A percentile compares a stretch with the other conserved stretches of the same genome.
These are phyloP conservation scores for Pythium pectinolyticum DNA, from an alignment of 352 stramenopile species.

Conservation along the genomic window DNA sequence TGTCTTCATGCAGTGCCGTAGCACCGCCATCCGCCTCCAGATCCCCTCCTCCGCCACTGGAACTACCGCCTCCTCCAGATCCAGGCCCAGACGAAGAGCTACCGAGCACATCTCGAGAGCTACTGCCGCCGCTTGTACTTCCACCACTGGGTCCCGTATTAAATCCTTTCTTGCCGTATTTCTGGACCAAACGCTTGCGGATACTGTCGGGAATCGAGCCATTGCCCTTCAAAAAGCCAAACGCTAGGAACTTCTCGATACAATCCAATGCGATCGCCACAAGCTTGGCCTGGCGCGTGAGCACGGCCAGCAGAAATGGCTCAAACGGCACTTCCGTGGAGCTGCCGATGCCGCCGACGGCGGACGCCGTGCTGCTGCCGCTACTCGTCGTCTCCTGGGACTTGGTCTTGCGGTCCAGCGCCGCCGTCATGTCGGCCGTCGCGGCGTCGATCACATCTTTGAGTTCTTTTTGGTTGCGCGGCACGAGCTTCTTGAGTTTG, in stretches of 20 bases:
- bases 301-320: slow-evolving; percentile 69
- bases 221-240: slow-evolving; percentile 78
- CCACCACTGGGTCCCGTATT: slow-evolving; percentile 13
- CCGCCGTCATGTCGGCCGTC: slow-evolving; percentile 41
- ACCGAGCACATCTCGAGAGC: slow-evolving; percentile 3
- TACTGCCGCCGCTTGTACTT: slow-evolving; percentile 6
- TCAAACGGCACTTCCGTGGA: slow-evolving; percentile 63
- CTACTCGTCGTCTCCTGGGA: slow-evolving; percentile 1
- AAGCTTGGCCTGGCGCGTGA: slow-evolving; percentile 77
- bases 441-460: slow-evolving; percentile 67
- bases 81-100: too few relatives aligned
- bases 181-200: slow-evolving; percentile 63
- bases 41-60: slow-evolving; percentile 19
- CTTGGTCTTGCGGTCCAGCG: slow-evolving; percentile 35
- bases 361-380: neutral
- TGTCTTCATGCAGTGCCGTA: slow-evolving; percentile 45
- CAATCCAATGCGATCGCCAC: slow-evolving; percentile 83
- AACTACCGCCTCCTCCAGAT: slow-evolving; percentile 19
- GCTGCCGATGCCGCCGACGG: slow-evolving; percentile 30
- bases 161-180: slow-evolving; percentile 34
- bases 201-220: slow-evolving; percentile 61
- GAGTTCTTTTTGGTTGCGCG: slow-evolving; percentile 72
- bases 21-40: slow-evolving; percentile 15
- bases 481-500: slow-evolving; percentile 72
- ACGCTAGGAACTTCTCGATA: slow-evolving; percentile 90